These are phyloP conservation scores for Lipomyces sp. DNA, from an alignment of 805 yeast genomes.

Conservation along the genomic window DNA sequence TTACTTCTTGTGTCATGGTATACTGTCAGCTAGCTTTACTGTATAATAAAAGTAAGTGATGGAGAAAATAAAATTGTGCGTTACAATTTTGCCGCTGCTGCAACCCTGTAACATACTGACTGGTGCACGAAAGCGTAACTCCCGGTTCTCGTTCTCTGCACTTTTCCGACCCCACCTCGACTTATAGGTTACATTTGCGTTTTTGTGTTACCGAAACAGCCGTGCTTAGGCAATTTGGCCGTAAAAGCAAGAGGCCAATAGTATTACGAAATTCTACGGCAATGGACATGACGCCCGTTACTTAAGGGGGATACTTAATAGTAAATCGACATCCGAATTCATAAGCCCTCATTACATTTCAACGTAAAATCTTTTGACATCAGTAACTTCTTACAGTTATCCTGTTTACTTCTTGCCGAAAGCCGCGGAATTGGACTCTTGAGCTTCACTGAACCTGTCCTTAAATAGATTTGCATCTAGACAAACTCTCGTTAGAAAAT, in stretches of 20 bases:
- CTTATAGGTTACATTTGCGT: too few relatives aligned
- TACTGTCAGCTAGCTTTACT: not conserved
- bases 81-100: too few relatives aligned
- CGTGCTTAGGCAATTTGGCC: too few relatives aligned
- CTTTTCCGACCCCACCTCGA: too few relatives aligned
- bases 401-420: constrained; percentile 23
- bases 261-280: too few relatives aligned
- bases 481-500: constrained; percentile 51
- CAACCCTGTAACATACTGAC: too few relatives aligned
- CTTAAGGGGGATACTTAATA: not conserved
- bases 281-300: too few relatives aligned
- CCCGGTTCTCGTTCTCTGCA: too few relatives aligned
- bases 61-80: not conserved
- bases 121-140: too few relatives aligned
- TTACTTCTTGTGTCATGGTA: constrained; percentile 16
- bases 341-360: constrained; percentile 1
- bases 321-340: not conserved
- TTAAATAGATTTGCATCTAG: constrained; percentile 87
- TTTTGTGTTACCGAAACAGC: too few relatives aligned
- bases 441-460: constrained; percentile 87
- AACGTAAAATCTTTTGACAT: not conserved
- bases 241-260: too few relatives aligned
- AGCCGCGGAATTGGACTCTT: constrained; percentile 61
- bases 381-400: not conserved
- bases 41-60: not conserved